phyloP scores from a whole-genome alignment of 371 early-diverging fungal genomes.

The Zancudomyces culisetae region DNA sequence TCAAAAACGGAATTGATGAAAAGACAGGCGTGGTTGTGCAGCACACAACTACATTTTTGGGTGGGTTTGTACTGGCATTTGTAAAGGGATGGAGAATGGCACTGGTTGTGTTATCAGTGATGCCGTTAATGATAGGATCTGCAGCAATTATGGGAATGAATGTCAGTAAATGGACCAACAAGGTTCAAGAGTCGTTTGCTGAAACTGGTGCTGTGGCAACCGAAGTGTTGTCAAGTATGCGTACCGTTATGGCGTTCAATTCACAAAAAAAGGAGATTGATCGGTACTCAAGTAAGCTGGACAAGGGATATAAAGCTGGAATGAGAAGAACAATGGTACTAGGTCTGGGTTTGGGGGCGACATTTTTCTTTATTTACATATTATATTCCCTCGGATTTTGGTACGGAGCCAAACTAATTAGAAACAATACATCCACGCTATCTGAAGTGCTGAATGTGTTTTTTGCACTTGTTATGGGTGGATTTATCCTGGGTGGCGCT shows the following conservation, averaged over 20 bases:
- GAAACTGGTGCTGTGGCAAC: constrained; percentile 63
- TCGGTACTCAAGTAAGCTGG: constrained; percentile 35
- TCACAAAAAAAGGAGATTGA: constrained; percentile 44
- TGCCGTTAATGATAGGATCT: constrained; percentile 37
- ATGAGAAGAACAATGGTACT: constrained; percentile 33
- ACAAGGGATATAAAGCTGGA: constrained; percentile 33
- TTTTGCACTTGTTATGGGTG: constrained; percentile 47
- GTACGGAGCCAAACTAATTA: constrained; percentile 45
- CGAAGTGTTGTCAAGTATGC: constrained; percentile 65
- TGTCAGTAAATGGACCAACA: constrained; percentile 28
- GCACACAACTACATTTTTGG: constrained; percentile 50
- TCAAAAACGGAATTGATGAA: constrained; percentile 73
- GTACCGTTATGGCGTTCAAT: constrained; percentile 74
- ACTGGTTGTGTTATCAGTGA: constrained; percentile 51
- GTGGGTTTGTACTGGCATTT: constrained; percentile 77
- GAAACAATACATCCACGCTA: constrained; percentile 25
- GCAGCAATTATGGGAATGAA: constrained; percentile 46
- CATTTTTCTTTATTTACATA: constrained; percentile 40
- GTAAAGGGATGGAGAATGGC: constrained; percentile 68
- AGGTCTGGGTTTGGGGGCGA: constrained; percentile 40
- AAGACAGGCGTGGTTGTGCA: constrained; percentile 58
- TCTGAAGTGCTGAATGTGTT: constrained; percentile 41
- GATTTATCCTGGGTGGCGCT: constrained; percentile 27
- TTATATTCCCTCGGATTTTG: constrained; percentile 61
- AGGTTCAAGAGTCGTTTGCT: constrained; percentile 39